Evolutionary conservation across 108 stramenopile genomes (phyloP), one percentile per base, ranked within the genome.

Genomic region (Schizochytrium sp.): DNA sequence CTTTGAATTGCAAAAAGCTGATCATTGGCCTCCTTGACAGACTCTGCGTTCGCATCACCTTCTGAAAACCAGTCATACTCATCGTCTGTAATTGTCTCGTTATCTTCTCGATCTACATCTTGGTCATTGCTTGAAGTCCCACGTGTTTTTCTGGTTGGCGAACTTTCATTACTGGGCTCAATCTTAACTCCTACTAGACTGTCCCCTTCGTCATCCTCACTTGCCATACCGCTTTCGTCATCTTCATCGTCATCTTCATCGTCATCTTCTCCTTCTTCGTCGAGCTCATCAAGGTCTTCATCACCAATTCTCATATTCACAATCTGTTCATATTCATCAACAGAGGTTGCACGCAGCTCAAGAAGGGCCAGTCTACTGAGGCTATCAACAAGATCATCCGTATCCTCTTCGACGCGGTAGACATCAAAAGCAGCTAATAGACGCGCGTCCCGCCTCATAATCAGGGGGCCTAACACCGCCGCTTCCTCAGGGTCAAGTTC

Each of bases 51-150:
- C 5, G 47, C 76, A 53, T 83, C 76, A 10, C 76, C 76, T 38
- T 49, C 53, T 10, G 76, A 83, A 13, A 83, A 53, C 76, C 76
- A 83, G 76, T 55, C 53, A 53, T 83, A 83, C 15, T 83, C 76
- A 2, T 83, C 76, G 2, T 83, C 76, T 5, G 76, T 83, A 47
- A 83, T 83, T n/a, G 76, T 83, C 47, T 83, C 76, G 8, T 7
- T 40, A 28, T 55, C 76, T 8, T 5, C 76, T 28, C 38, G 19
- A 53, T 49, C 47, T 7, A 2, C 15, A 40, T 41, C 44, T 72
- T 72, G 15, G 28, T 44, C 28, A 13, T 28, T 15, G 42, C 40
- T 44, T 41, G 59, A 60, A n/a, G 28, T 17, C 19, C 59, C 59
- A 60, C 28, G 17, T 17, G 59, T 17, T 17, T 17, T n/a, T 60